These are phyloP conservation scores for Prunus kanzakura DNA, from an alignment of 306 rosid species.

Conservation along the genomic window DNA sequence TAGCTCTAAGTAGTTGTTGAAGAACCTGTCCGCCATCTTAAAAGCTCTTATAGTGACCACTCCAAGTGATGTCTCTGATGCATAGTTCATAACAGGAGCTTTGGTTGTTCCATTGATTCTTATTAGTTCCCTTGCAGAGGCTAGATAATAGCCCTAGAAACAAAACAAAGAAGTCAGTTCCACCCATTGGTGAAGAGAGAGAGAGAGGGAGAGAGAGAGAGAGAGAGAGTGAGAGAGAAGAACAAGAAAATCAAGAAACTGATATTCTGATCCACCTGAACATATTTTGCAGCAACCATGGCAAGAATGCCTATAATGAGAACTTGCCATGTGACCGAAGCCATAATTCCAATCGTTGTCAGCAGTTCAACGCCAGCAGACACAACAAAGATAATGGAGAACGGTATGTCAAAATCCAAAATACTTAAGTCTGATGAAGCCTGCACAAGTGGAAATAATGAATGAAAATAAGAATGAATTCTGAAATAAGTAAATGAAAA, in stretches of 20 bases:
- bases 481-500: not conserved
- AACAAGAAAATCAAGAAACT: not conserved
- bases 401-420: slow-evolving; percentile 77
- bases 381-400: slow-evolving; percentile 36
- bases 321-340: slow-evolving; percentile 79
- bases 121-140: slow-evolving; percentile 67
- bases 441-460: slow-evolving; percentile 34
- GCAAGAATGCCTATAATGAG: slow-evolving; percentile 61
- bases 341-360: slow-evolving; percentile 46
- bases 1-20: slow-evolving; percentile 47
- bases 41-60: slow-evolving; percentile 77
- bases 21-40: slow-evolving; percentile 50
- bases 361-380: slow-evolving; percentile 32
- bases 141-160: slow-evolving; percentile 63
- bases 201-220: not conserved
- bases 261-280: slow-evolving; percentile 36
- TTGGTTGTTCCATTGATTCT: slow-evolving; percentile 89
- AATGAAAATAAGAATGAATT: not conserved
- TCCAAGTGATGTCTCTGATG: slow-evolving; percentile 80
- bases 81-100: slow-evolving; percentile 80
- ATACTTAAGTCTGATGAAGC: slow-evolving; percentile 83
- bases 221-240: too few species aligned
- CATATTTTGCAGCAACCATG: slow-evolving; percentile 46
- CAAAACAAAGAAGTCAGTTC: not conserved
- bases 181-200: not conserved